A percentile compares a stretch with the other conserved stretches of the same genome.
Conservation (phyloP, 495 filamentous ascomycete species). For the Aspergillus steynii region DNA sequence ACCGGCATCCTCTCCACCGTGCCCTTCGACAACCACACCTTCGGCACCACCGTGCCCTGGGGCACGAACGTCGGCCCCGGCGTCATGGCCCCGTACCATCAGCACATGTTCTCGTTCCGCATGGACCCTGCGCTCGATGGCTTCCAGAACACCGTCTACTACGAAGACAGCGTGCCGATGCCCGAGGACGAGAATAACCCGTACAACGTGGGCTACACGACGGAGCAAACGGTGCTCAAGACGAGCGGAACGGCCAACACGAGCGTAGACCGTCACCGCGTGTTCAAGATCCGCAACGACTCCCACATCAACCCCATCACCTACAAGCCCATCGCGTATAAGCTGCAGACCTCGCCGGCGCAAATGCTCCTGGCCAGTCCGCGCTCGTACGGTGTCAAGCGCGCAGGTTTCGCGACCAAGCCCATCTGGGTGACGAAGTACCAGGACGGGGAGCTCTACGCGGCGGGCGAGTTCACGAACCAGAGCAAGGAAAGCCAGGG, state of each 20-base stretch:
- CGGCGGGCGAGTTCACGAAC: slow-evolving; percentile 85
- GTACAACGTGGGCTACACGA: slow-evolving; percentile 72
- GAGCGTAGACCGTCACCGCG: slow-evolving; percentile 62
- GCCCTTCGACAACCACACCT: slow-evolving; percentile 60
- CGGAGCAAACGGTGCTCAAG: slow-evolving; percentile 59
- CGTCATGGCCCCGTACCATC: slow-evolving; percentile 75
- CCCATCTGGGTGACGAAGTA: slow-evolving; percentile 83
- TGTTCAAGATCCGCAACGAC: slow-evolving; percentile 83
- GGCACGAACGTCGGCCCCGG: slow-evolving; percentile 87
- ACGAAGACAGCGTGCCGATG: slow-evolving; percentile 72
- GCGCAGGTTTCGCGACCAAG: slow-evolving; percentile 81
- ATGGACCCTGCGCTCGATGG: slow-evolving; percentile 84
- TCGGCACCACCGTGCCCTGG: slow-evolving; percentile 58
- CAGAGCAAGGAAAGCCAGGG: slow-evolving; percentile 65
- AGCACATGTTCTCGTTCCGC: slow-evolving; percentile 89
- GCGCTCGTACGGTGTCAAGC: slow-evolving; percentile 67
- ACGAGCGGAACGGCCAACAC: slow-evolving; percentile 65
- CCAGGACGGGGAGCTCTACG: slow-evolving; percentile 76
- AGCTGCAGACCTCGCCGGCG: slow-evolving; percentile 68
- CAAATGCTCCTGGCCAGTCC: slow-evolving; percentile 76
- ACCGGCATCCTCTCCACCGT: slow-evolving; percentile 87
- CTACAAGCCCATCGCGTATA: slow-evolving; percentile 75
- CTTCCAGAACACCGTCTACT: slow-evolving; percentile 65
- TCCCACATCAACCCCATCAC: slow-evolving; percentile 68
- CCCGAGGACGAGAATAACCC: slow-evolving; percentile 73